These are phyloP conservation scores for Cordyceps fumosorosea DNA, from an alignment of 2,329 filamentous ascomycete species.

Conservation along the genomic window DNA sequence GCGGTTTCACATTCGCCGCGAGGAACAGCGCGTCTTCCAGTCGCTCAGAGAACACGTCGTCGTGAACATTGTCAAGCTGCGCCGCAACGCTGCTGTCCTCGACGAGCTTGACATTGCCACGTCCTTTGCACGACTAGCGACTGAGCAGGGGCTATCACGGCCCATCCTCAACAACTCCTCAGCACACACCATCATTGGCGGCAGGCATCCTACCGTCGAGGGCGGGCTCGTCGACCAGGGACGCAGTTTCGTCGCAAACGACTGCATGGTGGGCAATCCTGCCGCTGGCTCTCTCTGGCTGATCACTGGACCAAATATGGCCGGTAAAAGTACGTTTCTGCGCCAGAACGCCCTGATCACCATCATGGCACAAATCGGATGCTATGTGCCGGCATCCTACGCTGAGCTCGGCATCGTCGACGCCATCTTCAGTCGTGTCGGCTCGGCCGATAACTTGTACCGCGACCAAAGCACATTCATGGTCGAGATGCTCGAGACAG, in stretches of 20 bases:
- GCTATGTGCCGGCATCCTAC: constrained; percentile 83
- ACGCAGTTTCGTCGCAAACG: constrained; percentile 75
- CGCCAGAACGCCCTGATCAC: constrained; percentile 93
- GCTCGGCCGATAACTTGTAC: constrained; percentile 92
- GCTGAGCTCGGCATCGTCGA: constrained; percentile 90
- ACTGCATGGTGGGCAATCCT: constrained; percentile 70
- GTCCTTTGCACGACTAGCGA: constrained; percentile 74
- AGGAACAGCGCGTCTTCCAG: constrained; percentile 77
- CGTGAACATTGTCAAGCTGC: constrained; percentile 73
- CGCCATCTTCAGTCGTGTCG: constrained; percentile 87
- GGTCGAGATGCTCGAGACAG: constrained; percentile 98
- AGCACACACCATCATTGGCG: constrained; percentile 71
- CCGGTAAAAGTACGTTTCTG: constrained; percentile 91
- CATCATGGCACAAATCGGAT: constrained; percentile 86
- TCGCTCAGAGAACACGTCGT: constrained; percentile 70
- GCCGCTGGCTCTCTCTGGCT: constrained; percentile 59
- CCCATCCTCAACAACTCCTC: constrained; percentile 62
- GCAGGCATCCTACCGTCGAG: constrained; percentile 89
- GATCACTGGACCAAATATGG: constrained; percentile 93
- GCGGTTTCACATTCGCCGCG: constrained; percentile 69
- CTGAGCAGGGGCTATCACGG: constrained; percentile 65
- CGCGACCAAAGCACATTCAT: constrained; percentile 96
- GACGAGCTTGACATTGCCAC: constrained; percentile 90
- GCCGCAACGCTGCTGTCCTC: constrained; percentile 82
- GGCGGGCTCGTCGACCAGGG: constrained; percentile 72